Conservation (phyloP, 2,329 filamentous ascomycete genomes). For the Fusarium tjaetaba region DNA sequence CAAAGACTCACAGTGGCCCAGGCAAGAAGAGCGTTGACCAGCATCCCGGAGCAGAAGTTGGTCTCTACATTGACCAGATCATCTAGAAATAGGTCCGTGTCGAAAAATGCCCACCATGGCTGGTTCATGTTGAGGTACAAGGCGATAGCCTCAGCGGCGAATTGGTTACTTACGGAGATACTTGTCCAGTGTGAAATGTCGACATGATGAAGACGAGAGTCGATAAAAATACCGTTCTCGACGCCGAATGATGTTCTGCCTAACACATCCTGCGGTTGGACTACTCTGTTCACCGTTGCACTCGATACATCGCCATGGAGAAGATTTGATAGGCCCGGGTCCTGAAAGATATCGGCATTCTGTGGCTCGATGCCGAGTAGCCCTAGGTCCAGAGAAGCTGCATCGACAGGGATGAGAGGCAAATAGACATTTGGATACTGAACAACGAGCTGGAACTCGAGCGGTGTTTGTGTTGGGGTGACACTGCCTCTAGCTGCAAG, state of each 20-base stretch:
- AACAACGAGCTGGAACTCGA: background rate
- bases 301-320: rapidly evolving
- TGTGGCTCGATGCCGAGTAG: no score
- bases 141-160: background rate
- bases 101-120: background rate
- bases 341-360: no score
- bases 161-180: background rate
- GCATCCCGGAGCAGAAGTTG: background rate
- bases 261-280: background rate
- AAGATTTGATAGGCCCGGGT: background rate
- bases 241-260: rapidly evolving
- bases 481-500: background rate
- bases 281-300: rapidly evolving
- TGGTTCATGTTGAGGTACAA: background rate
- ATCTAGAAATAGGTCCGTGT: rapidly evolving
- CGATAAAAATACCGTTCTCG: background rate
- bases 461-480: background rate
- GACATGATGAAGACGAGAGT: background rate
- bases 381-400: background rate
- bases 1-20: background rate
- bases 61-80: rapidly evolving
- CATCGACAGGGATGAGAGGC: rapidly evolving
- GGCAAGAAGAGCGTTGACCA: background rate
- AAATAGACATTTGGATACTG: background rate
- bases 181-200: rapidly evolving